phyloP scores from a whole-genome alignment of 805 yeast species.

The Candida lessepsii region DNA sequence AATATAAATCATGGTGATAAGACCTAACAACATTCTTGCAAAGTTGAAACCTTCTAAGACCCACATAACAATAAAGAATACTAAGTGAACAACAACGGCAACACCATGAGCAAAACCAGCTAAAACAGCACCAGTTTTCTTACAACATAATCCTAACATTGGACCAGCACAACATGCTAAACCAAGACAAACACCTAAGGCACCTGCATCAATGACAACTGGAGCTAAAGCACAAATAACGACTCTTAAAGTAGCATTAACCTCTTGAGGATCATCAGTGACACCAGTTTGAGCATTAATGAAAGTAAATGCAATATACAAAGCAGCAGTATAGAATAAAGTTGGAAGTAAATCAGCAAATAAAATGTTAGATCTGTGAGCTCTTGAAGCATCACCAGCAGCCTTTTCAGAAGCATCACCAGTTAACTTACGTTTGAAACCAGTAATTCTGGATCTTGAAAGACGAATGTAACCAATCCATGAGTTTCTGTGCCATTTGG shows the following conservation, averaged over 20 bases:
- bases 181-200: conserved; percentile 69
- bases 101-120: conserved; percentile 97
- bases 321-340: conserved; percentile 62
- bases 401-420: conserved; percentile 69
- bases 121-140: conserved; percentile 91
- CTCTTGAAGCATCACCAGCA: conserved; percentile 68
- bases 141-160: conserved; percentile 88
- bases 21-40: conserved; percentile 81
- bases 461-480: conserved; percentile 83
- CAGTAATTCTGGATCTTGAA: conserved; percentile 86
- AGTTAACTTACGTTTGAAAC: conserved; percentile 74
- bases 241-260: conserved; percentile 70
- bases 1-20: conserved; percentile 76
- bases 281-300: conserved; percentile 89
- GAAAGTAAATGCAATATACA: conserved; percentile 76
- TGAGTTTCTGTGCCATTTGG: conserved; percentile 83
- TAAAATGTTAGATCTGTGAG: conserved; percentile 73
- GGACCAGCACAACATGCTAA: conserved; percentile 98
- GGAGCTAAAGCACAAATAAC: conserved; percentile 87
- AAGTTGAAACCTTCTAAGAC: conserved; percentile 91
- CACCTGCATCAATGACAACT: conserved; percentile 86
- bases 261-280: conserved; percentile 41
- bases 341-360: conserved; percentile 81
- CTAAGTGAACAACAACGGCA: conserved; percentile 83
- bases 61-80: conserved; percentile 95